These are phyloP conservation scores for Strobilomyces dryophilus DNA, from an alignment of 768 basidiomycete genomes.

Conservation along the genomic window DNA sequence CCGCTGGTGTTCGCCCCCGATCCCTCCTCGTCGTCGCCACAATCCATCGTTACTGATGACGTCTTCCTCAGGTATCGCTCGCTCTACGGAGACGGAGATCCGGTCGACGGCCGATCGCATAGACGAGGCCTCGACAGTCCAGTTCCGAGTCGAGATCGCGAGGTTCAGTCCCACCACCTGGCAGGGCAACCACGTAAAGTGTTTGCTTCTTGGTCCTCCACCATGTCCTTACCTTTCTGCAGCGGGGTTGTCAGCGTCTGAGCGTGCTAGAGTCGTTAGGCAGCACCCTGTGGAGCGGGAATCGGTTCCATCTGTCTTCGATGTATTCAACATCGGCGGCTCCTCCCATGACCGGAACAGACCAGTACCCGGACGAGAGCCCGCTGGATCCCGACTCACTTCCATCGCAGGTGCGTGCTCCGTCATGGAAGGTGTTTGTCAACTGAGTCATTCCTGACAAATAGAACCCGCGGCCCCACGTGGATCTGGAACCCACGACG, in stretches of 20 bases:
- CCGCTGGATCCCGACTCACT: slow-evolving; percentile 6
- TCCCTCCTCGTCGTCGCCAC: slow-evolving; percentile 7
- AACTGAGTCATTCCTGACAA: slow-evolving; percentile 5
- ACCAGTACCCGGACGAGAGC: slow-evolving; percentile 9
- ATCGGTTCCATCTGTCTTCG: slow-evolving; percentile 24
- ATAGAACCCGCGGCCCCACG: slow-evolving; percentile 17
- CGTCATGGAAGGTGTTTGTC: background rate
- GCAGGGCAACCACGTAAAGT: slow-evolving; percentile 11
- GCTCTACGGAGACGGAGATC: background rate
- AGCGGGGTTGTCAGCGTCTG: slow-evolving; percentile 5
- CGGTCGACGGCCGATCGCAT: background rate
- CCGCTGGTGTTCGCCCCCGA: slow-evolving; percentile 22
- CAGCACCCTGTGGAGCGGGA: slow-evolving; percentile 21
- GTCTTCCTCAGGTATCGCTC: slow-evolving; percentile 13
- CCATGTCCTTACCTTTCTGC: background rate
- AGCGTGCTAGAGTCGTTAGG: slow-evolving; percentile 19
- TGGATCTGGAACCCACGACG: slow-evolving; percentile 7
- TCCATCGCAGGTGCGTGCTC: slow-evolving; percentile 12
- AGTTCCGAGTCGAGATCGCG: slow-evolving; percentile 1
- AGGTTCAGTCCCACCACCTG: slow-evolving; percentile 6
- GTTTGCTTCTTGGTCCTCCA: background rate
- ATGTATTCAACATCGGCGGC: slow-evolving; percentile 26
- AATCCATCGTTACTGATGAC: slow-evolving; percentile 16
- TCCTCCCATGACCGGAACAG: slow-evolving; percentile 18
- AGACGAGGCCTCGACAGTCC: slow-evolving; percentile 6